Percentiles rank a stretch among this genome's conserved stretches.
Evolutionary conservation across 2,329 filamentous ascomycete genomes (phyloP).

Genomic region (Beauveria scarabaeidicola): DNA sequence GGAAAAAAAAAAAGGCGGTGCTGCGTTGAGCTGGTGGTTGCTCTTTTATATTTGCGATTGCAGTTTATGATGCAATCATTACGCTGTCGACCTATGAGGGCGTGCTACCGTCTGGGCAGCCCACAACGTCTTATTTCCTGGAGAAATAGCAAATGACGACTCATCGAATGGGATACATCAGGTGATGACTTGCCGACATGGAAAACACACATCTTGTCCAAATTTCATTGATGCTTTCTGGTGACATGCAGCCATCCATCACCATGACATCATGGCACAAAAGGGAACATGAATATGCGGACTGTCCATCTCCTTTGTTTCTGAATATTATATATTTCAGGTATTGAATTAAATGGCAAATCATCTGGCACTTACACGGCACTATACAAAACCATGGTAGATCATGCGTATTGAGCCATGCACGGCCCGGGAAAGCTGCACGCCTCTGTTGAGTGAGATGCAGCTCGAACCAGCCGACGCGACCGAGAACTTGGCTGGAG

Average conservation of each 20-base stretch:
- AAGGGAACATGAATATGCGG: too few relatives aligned
- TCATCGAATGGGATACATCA: background rate
- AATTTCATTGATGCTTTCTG: background rate
- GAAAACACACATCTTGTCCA: background rate
- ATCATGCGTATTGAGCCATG: too few relatives aligned
- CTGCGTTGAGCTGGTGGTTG: background rate
- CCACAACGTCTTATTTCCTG: background rate
- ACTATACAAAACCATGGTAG: too few relatives aligned
- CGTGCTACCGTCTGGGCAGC: background rate
- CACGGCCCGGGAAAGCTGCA: background rate
- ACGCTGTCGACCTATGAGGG: background rate
- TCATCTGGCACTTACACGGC: too few relatives aligned
- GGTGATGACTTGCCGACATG: background rate
- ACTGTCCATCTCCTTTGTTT: too few relatives aligned
- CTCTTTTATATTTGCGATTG: background rate
- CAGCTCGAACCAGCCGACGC: background rate
- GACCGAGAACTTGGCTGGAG: fast-evolving
- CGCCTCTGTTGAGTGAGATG: background rate
- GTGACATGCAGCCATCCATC: background rate
- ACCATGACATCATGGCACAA: background rate
- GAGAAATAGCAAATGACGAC: background rate
- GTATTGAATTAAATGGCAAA: background rate
- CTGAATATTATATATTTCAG: too few relatives aligned
- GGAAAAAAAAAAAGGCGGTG: too few relatives aligned
- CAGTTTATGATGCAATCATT: constrained; percentile 9